Conservation (phyloP, 495 filamentous ascomycete genomes). For the Aspergillus ostianus region DNA sequence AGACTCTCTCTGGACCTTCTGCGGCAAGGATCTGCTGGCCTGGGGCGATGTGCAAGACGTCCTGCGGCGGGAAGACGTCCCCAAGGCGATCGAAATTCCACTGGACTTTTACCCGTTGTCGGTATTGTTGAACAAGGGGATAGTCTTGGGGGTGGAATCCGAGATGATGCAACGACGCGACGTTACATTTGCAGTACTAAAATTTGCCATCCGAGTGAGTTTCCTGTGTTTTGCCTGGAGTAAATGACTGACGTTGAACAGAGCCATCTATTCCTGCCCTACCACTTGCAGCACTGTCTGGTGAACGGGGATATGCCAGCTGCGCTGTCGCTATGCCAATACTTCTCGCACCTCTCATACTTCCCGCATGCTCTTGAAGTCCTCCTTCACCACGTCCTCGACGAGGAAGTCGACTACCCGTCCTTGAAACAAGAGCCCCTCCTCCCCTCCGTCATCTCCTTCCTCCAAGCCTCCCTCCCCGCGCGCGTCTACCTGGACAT, state of each 20-base stretch:
- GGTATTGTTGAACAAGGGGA: slow-evolving; percentile 75
- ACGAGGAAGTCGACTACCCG: slow-evolving; percentile 58
- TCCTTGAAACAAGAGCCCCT: slow-evolving; percentile 55
- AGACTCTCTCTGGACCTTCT: slow-evolving; percentile 94
- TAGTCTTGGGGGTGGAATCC: slow-evolving; percentile 85
- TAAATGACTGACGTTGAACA: slow-evolving; percentile 26
- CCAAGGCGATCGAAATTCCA: slow-evolving; percentile 43
- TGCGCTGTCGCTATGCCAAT: slow-evolving; percentile 72
- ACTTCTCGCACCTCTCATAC: slow-evolving; percentile 81
- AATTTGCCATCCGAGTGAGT: slow-evolving; percentile 76
- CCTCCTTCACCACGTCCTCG: slow-evolving; percentile 87
- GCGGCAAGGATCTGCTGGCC: slow-evolving; percentile 73
- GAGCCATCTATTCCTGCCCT: slow-evolving; percentile 89
- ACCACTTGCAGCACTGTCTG: slow-evolving; percentile 76
- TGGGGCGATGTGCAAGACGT: slow-evolving; percentile 94
- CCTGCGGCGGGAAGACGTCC: slow-evolving; percentile 53
- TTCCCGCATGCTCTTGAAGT: slow-evolving; percentile 92
- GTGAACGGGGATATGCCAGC: slow-evolving; percentile 66
- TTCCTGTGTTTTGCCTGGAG: slow-evolving; percentile 18
- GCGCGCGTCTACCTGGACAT: slow-evolving; percentile 79
- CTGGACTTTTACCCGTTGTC: slow-evolving; percentile 97
- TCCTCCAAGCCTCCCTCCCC: slow-evolving; percentile 80
- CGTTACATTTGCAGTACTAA: slow-evolving; percentile 80
- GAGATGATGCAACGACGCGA: slow-evolving; percentile 91
- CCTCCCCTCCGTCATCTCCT: slow-evolving; percentile 81